Percentiles rank a stretch among this genome's conserved stretches.
These are phyloP conservation scores for Trametes cinnabarina DNA, from an alignment of 768 basidiomycete species.

Conservation along the genomic window DNA sequence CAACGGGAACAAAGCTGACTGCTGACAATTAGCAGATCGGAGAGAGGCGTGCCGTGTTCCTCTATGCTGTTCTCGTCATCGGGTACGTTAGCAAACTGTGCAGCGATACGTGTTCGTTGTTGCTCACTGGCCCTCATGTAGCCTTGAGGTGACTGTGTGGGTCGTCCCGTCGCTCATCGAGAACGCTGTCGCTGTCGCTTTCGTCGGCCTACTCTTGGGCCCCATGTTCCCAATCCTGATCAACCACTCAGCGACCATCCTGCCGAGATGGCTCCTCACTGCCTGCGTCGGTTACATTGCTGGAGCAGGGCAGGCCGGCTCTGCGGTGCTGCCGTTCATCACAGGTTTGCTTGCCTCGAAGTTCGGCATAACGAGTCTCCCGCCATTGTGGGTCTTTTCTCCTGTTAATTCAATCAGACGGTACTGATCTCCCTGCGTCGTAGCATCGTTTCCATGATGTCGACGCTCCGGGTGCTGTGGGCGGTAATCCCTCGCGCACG, in stretches of 20 bases:
- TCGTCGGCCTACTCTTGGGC: conserved; percentile 41
- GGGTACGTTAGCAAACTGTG: conserved; percentile 4
- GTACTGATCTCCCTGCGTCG: neutral
- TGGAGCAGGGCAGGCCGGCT: conserved; percentile 60
- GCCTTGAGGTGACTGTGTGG: conserved; percentile 44
- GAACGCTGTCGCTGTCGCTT: conserved; percentile 45
- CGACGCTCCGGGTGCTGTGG: conserved; percentile 53
- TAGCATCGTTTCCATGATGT: conserved; percentile 62
- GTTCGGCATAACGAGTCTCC: conserved; percentile 57
- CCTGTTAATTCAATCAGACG: neutral
- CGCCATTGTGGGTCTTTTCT: conserved; percentile 52
- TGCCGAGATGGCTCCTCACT: conserved; percentile 68
- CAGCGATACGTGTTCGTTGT: no score
- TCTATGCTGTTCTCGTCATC: conserved; percentile 25
- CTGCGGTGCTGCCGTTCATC: conserved; percentile 69
- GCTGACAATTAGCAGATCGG: conserved; percentile 21
- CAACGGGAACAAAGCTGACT: no score
- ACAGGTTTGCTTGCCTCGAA: conserved; percentile 66
- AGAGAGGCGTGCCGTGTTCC: conserved; percentile 24
- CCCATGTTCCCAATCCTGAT: conserved; percentile 58
- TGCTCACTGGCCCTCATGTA: neutral
- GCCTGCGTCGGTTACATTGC: conserved; percentile 45
- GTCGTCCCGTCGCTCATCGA: conserved; percentile 49
- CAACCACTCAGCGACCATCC: conserved; percentile 62
- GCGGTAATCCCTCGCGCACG: conserved; percentile 41